Evolutionary conservation across 2,329 filamentous ascomycete species (phyloP), one percentile per base, ranked within the genome.

Genomic region (Gnomoniopsis smithogilvyi): DNA sequence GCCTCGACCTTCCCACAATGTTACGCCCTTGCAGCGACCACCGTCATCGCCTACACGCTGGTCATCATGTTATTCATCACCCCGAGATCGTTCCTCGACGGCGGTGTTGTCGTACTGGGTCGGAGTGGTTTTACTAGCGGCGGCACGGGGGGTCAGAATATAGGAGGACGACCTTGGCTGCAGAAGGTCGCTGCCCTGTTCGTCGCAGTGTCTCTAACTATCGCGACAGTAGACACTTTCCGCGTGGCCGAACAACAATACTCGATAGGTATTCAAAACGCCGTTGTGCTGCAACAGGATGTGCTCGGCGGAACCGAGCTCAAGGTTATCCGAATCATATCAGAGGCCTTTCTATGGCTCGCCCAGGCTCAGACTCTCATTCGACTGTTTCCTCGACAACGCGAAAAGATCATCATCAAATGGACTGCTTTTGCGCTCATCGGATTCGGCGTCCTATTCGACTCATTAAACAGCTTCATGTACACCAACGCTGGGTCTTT

Each of bases 331-430:
- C 89, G 93, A 64, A 86, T 98, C 65, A 92, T 99, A 64, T 98
- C 94, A 19, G 92, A 96, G 73, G 93, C 95, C 1, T 98, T 98
- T 72, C 80, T 99, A 33, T 98, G 95, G 94, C 85, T 99, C 43
- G 95, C 95, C 1, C 95, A 99, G 74, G 94, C 96, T 1, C 95
- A 99, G 76, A 99, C 95, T 0, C 76, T 99, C 59, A 98, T 98
- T 66, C 89, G 95, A 55, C 80, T 99, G 1, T 99, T 99, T 67
- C 95, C 95, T 8, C 91, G 95, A 36, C 94, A 98, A 69, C 91
- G 96, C 69, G 95, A 99, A 75, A 98, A 98, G 76, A 88, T 98
- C 54, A 91, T 98, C 65, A 99, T 99, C 76, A 98, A 98, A 76
- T 99, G 94, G 94, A 92, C 94, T 17, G 95, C 94, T 1, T 97